Base-by-base conservation (phyloP, 352 stramenopile species). In the Phytophthora constricta region DNA sequence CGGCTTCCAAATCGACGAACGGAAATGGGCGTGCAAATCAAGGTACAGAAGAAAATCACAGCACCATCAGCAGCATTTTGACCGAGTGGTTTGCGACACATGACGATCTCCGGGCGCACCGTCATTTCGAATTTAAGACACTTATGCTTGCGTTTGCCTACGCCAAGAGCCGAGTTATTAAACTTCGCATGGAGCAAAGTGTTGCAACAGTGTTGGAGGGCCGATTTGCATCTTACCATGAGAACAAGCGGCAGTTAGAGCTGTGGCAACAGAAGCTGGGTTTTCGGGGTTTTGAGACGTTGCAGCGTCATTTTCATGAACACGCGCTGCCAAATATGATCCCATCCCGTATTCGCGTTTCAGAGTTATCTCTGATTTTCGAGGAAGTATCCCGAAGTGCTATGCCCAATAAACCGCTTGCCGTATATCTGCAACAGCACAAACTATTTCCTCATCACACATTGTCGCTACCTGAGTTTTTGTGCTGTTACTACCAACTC, bases 401-500 rank as follows among this genome's bases (percentile, higher is more conserved):
- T 1, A 52, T 72, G 3, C 76, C 77, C 10, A 76, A 76, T 33
- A 89, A 92, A 50, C 79, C 78, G 0, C 22, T 92, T 4, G 75
- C 81, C 17, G 71, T 92, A 1, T 89, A 90, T 16, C 43, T 92
- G 14, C 73, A 87, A 39, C 78, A 91, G 17, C 72, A 89, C 20
- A 60, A 80, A 1, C 45, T 92, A 5, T 71, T 70, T 2, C 54
- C 70, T 0, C 80, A 90, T 37, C 67, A 87, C 1, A 88, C 80
- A 13, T 55, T 90, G n/a, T 27, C 82, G 5, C 51, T 92, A 0
- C 56, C 84, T 0, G 82, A 92, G 48, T 86, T 90, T 55, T 49
- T 92, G 23, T 92, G 84, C 39, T 90, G 78, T 39, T 90, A 86
- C 56, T 90, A 87, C 23, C 77, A 92, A 47, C 70, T 91, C 0